Evolutionary conservation across 768 basidiomycete genomes (phyloP).

Genomic region (Podaxis carcinomalis): DNA sequence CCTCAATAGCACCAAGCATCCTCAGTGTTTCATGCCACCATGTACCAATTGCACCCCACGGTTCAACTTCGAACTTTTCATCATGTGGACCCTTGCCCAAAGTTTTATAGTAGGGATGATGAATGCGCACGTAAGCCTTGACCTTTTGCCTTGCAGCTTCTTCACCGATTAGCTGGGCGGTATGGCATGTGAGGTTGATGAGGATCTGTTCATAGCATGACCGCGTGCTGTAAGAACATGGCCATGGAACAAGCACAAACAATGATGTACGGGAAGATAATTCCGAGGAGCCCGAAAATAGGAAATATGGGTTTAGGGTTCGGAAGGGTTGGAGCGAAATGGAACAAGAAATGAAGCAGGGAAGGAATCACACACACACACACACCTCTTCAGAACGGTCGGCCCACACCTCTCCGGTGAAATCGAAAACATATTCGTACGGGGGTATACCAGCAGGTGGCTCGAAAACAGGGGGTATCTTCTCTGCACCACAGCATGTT

Average conservation of each 20-base stretch:
- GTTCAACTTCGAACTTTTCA: conserved; percentile 75
- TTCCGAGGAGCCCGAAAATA: background rate
- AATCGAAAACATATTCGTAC: conserved; percentile 82
- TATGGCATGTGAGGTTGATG: conserved; percentile 68
- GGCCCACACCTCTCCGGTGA: conserved; percentile 73
- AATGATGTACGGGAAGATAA: background rate
- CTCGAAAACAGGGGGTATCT: conserved; percentile 65
- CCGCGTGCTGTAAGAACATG: background rate
- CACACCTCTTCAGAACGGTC: conserved; percentile 74
- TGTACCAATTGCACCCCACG: conserved; percentile 61
- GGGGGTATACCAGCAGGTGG: conserved; percentile 64
- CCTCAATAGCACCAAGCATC: conserved; percentile 66
- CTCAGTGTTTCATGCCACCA: conserved; percentile 92
- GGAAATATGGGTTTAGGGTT: background rate
- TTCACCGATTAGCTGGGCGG: conserved; percentile 62
- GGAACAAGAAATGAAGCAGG: conserved; percentile 6
- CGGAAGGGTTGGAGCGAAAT: conserved; percentile 8
- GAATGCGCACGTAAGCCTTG: conserved; percentile 73
- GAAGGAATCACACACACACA: conserved; percentile 34
- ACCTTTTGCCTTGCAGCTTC: conserved; percentile 81
- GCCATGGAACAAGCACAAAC: background rate
- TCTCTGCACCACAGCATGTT: conserved; percentile 37
- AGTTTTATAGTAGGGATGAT: conserved; percentile 76
- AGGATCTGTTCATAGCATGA: conserved; percentile 50
- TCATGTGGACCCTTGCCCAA: conserved; percentile 58